These are phyloP conservation scores for Pestalotiopsis sp. DNA, from an alignment of 2,329 filamentous ascomycete species.

Conservation along the genomic window DNA sequence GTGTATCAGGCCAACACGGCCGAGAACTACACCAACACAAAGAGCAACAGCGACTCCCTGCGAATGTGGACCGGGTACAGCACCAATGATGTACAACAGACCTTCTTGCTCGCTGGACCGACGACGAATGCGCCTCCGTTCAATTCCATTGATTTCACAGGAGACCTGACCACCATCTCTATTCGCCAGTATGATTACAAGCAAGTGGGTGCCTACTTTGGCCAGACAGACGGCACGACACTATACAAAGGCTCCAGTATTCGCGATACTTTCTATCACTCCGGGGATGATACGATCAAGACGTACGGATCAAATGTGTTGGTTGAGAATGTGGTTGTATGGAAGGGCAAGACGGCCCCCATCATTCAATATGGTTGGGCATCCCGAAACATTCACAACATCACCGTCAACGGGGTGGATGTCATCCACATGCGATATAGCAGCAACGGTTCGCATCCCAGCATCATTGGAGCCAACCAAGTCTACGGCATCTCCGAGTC, in stretches of 20 bases:
- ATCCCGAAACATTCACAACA: constrained; percentile 26
- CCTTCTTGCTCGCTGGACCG: constrained; percentile 27
- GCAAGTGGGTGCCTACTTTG: constrained; percentile 39
- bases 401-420: constrained; percentile 28
- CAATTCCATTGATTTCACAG: constrained; percentile 36
- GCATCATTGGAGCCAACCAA: constrained; percentile 25
- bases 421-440: constrained; percentile 30
- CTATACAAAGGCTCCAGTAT: constrained; percentile 33
- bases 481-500: constrained; percentile 17
- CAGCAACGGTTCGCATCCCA: constrained; percentile 20
- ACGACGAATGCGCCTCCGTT: constrained; percentile 37
- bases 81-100: constrained; percentile 22
- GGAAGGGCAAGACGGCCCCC: constrained; percentile 34
- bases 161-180: constrained; percentile 19
- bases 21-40: constrained; percentile 28
- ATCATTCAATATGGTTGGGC: constrained; percentile 39
- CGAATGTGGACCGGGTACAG: constrained; percentile 33
- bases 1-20: constrained; percentile 38
- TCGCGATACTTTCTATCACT: constrained; percentile 37
- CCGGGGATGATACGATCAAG: constrained; percentile 38
- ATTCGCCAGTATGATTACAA: constrained; percentile 36
- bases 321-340: constrained; percentile 26
- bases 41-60: constrained; percentile 30
- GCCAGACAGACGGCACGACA: constrained; percentile 38
- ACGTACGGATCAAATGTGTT: constrained; percentile 33